Conservation (phyloP, 176 grass and related monocot genomes). For the Oropetium thomaeum region DNA sequence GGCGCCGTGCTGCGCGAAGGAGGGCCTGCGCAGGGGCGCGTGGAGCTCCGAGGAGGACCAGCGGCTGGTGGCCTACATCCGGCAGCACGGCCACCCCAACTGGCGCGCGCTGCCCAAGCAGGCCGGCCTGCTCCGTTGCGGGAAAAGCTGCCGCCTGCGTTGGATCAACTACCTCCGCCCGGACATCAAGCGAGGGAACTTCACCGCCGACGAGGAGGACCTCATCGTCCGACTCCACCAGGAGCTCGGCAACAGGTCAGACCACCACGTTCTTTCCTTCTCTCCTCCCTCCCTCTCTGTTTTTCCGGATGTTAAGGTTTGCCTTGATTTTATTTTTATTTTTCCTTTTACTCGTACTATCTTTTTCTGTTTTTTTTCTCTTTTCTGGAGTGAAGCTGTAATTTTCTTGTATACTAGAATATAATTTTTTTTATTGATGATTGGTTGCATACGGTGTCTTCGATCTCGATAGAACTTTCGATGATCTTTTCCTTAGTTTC, state of each 20-base stretch:
- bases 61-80: conserved; percentile 43
- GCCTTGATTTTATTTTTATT: neutral
- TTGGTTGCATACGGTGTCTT: neutral
- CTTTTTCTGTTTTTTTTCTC: neutral
- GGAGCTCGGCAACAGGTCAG: conserved; percentile 48
- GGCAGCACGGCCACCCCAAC: conserved; percentile 50
- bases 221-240: conserved; percentile 43
- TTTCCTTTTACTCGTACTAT: too few species aligned
- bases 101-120: conserved; percentile 59
- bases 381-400: neutral
- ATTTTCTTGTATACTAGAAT: neutral
- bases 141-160: conserved; percentile 58
- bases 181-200: conserved; percentile 67
- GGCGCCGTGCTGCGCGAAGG: conserved; percentile 62
- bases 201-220: conserved; percentile 57
- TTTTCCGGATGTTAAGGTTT: neutral
- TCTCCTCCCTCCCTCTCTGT: neutral
- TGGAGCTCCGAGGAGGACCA: conserved; percentile 61
- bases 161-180: conserved; percentile 76
- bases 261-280: neutral
- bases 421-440: neutral
- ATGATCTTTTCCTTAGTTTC: neutral
- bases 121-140: conserved; percentile 52
- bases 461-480: neutral
- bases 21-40: conserved; percentile 47